A percentile compares a stretch with the other conserved stretches of the same genome.
Conservation (phyloP, 2,329 filamentous ascomycete genomes). For the Exophiala lecanii-corni region DNA sequence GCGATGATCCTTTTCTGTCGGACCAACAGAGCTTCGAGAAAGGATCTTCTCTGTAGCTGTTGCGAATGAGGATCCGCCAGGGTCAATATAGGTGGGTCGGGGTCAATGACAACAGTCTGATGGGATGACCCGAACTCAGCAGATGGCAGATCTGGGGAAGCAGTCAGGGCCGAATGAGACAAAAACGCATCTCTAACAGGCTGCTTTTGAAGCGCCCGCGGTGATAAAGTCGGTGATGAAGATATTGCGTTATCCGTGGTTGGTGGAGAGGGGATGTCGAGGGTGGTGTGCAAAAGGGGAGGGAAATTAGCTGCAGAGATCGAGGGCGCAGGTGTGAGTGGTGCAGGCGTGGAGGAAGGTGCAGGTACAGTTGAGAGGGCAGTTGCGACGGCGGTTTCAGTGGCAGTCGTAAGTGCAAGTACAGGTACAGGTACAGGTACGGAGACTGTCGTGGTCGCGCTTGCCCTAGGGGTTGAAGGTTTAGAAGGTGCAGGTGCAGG, state of each 20-base stretch:
- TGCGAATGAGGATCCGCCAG: conserved; percentile 20
- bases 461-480: background rate
- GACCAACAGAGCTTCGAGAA: conserved; percentile 25
- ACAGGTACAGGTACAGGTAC: conserved; percentile 1
- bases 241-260: conserved; percentile 20
- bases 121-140: conserved; percentile 18
- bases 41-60: conserved; percentile 21
- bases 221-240: conserved; percentile 29
- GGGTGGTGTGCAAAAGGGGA: conserved; percentile 4
- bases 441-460: background rate
- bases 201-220: conserved; percentile 37
- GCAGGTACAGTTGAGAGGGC: background rate
- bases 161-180: background rate
- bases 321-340: conserved; percentile 2
- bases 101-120: conserved; percentile 14
- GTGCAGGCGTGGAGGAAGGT: conserved; percentile 2
- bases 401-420: conserved; percentile 2
- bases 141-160: conserved; percentile 4
- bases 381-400: background rate
- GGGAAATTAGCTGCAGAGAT: conserved; percentile 9
- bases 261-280: conserved; percentile 5
- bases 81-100: conserved; percentile 24
- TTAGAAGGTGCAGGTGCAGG: background rate
- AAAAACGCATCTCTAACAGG: conserved; percentile 22
- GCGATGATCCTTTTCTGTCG: conserved; percentile 20